Evolutionary conservation across 2,329 filamentous ascomycete genomes (phyloP).

Genomic region (Dactylellina parvicollis): DNA sequence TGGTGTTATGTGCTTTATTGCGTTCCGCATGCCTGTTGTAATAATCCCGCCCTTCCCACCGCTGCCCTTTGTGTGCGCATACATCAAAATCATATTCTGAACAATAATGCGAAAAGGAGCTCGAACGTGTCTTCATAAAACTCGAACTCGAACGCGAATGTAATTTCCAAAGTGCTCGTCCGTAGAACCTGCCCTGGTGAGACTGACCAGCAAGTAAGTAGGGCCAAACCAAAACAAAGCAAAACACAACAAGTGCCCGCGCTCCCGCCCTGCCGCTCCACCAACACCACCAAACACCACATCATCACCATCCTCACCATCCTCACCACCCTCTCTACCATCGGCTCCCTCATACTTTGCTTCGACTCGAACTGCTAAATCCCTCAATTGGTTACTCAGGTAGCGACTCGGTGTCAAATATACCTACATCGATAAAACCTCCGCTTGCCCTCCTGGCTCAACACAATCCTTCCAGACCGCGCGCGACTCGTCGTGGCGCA

Average conservation of each 20-base stretch:
- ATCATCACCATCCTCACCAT: slow-evolving; percentile 6
- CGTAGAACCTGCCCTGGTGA: too few species aligned
- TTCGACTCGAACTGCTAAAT: neutral
- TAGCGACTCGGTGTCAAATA: neutral
- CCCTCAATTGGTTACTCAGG: neutral
- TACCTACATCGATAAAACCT: neutral
- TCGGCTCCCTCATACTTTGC: neutral
- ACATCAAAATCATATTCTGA: too few species aligned
- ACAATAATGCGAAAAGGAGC: too few species aligned
- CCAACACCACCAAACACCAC: neutral
- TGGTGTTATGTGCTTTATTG: neutral
- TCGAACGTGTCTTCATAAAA: too few species aligned
- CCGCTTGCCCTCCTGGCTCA: neutral
- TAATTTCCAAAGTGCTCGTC: too few species aligned
- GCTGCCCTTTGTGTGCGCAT: too few species aligned
- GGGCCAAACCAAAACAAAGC: slow-evolving; percentile 44
- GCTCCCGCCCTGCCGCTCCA: slow-evolving; percentile 13
- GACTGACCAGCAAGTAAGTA: neutral
- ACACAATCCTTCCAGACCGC: neutral
- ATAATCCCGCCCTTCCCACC: too few species aligned
- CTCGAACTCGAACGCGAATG: neutral
- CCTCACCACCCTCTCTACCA: neutral
- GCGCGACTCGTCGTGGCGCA: slow-evolving; percentile 1
- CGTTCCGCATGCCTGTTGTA: slow-evolving; percentile 3
- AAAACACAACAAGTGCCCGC: slow-evolving; percentile 37